A percentile compares a stretch with the other conserved stretches of the same genome.
Conservation (phyloP, 2,329 filamentous ascomycete species). For the Magnaporthales sp. region DNA sequence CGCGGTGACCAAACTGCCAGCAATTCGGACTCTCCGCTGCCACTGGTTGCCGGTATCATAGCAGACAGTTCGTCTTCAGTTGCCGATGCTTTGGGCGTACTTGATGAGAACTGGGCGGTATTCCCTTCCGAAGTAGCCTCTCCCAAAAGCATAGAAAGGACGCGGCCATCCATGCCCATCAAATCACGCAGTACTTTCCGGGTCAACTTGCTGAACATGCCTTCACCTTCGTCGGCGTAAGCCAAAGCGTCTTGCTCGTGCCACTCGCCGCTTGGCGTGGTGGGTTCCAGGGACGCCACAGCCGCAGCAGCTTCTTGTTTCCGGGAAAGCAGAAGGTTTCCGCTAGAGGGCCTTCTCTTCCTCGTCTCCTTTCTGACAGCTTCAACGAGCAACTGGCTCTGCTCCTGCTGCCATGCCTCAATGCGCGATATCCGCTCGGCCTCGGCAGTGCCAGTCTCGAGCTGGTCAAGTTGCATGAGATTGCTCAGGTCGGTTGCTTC, state of each 20-base stretch:
- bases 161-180: constrained; percentile 80
- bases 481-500: constrained; percentile 45
- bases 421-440: constrained; percentile 74
- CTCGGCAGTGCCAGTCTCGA: constrained; percentile 42
- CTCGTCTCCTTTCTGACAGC: constrained; percentile 83
- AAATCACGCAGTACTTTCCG: constrained; percentile 80
- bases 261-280: constrained; percentile 30
- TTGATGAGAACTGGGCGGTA: constrained; percentile 29
- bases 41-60: constrained; percentile 8
- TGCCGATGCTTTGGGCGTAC: constrained; percentile 36
- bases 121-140: constrained; percentile 54
- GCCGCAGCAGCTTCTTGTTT: neutral
- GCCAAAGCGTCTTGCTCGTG: constrained; percentile 33
- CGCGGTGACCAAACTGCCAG: constrained; percentile 57
- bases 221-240: constrained; percentile 46
- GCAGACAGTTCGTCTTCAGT: neutral
- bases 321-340: neutral
- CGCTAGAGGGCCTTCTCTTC: constrained; percentile 44
- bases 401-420: constrained; percentile 85
- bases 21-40: constrained; percentile 13
- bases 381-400: constrained; percentile 75
- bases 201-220: constrained; percentile 74
- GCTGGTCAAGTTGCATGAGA: constrained; percentile 23
- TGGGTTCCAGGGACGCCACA: constrained; percentile 13
- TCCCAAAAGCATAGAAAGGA: constrained; percentile 80